Conservation (phyloP, 805 yeast species). For the Tetrapisispora namnaoensis region DNA sequence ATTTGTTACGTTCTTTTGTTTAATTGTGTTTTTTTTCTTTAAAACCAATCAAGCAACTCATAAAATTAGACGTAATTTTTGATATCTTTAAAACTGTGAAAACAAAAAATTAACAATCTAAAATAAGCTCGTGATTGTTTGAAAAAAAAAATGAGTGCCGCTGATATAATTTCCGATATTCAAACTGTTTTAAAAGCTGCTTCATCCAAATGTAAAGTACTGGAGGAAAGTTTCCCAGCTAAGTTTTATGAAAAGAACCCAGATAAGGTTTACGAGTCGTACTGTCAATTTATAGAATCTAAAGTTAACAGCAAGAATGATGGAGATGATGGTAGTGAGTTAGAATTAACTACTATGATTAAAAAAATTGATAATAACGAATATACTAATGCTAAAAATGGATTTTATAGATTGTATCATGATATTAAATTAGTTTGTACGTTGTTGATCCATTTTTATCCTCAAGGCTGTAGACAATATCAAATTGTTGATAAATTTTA, state of each 20-base stretch:
- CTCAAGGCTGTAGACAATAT: constrained; percentile 42
- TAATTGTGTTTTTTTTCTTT: not conserved
- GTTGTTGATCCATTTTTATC: constrained; percentile 36
- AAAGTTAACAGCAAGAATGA: constrained; percentile 14
- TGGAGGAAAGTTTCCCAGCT: constrained; percentile 35
- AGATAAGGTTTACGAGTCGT: constrained; percentile 35
- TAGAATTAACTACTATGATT: constrained; percentile 33
- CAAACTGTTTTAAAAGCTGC: constrained; percentile 19
- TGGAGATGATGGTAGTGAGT: constrained; percentile 9
- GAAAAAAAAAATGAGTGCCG: constrained; percentile 1
- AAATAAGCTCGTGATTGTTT: not conserved
- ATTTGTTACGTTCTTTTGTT: not conserved
- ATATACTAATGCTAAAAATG: constrained; percentile 31
- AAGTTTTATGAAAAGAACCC: constrained; percentile 40
- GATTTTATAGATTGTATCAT: constrained; percentile 51
- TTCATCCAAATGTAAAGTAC: constrained; percentile 24
- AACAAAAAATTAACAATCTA: no score
- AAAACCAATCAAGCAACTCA: not conserved
- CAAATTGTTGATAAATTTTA: constrained; percentile 50
- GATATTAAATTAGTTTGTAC: constrained; percentile 53
- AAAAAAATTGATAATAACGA: constrained; percentile 31
- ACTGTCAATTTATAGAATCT: constrained; percentile 29
- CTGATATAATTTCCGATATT: constrained; percentile 11
- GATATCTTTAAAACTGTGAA: no score
- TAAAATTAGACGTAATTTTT: no score